Conservation (phyloP, 2,329 filamentous ascomycete species). For the Pezicula radicicola region DNA sequence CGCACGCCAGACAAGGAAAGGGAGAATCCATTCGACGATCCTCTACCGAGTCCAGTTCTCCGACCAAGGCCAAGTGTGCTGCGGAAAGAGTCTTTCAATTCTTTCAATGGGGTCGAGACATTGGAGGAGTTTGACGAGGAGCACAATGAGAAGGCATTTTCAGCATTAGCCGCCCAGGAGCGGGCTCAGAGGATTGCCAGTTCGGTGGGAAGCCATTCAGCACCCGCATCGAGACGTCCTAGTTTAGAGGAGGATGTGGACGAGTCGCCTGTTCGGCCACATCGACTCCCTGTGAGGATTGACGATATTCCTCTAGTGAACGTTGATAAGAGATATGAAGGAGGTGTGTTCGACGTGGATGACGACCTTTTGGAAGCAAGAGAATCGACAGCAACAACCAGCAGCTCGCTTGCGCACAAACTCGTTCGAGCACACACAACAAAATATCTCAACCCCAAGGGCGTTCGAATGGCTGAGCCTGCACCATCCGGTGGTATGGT, state of each 20-base stretch:
- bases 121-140: conserved; percentile 13
- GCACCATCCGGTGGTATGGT: conserved; percentile 15
- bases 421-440: conserved; percentile 38
- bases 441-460: conserved; percentile 16
- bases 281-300: conserved; percentile 21
- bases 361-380: conserved; percentile 14
- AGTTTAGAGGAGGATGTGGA: conserved; percentile 25
- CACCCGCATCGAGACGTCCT: conserved; percentile 25
- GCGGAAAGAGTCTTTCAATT: conserved; percentile 18
- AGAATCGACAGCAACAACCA: conserved; percentile 14
- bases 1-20: conserved; percentile 21
- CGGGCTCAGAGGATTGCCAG: conserved; percentile 26
- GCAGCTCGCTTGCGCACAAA: conserved; percentile 39
- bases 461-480: conserved; percentile 10
- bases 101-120: conserved; percentile 1
- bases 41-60: conserved; percentile 7
- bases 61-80: conserved; percentile 23
- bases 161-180: conserved; percentile 27
- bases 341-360: conserved; percentile 19
- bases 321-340: conserved; percentile 24
- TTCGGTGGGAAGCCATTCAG: conserved; percentile 26
- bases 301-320: conserved; percentile 29
- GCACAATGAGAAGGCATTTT: conserved; percentile 25
- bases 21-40: conserved; percentile 24
- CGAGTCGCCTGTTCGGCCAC: conserved; percentile 2